Evolutionary conservation across 2,329 filamentous ascomycete genomes (phyloP).

Genomic region (Dactylellina sp.): DNA sequence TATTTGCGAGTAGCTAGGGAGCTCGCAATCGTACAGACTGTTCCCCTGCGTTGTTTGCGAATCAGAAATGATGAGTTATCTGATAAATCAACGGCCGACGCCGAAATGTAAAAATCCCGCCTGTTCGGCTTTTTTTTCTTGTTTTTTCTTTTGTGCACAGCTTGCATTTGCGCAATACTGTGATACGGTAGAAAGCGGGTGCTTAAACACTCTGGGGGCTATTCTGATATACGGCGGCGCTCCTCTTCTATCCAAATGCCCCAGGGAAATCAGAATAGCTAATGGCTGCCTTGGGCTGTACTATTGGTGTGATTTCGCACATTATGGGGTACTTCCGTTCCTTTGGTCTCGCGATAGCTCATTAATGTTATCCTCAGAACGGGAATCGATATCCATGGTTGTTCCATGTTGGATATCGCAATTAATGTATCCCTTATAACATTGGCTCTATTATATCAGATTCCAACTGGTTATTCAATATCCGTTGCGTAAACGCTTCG

Average conservation of each 20-base stretch:
- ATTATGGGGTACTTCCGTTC: no score
- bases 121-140: not conserved
- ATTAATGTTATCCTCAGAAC: no score
- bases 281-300: not conserved
- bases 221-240: constrained; percentile 1
- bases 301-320: no score
- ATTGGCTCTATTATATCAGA: no score
- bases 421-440: not conserved
- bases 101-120: not conserved
- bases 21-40: not conserved
- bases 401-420: not conserved
- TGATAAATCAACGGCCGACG: not conserved
- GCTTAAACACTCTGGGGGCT: not conserved
- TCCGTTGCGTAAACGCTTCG: no score
- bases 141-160: not conserved
- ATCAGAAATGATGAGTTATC: constrained; percentile 21
- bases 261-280: not conserved
- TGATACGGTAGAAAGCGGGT: constrained; percentile 15
- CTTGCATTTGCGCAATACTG: not conserved
- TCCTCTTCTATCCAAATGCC: not conserved
- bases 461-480: no score
- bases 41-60: constrained; percentile 6
- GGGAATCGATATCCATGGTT: constrained; percentile 1
- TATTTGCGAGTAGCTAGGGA: not conserved
- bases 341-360: no score